phyloP scores from a whole-genome alignment of 352 stramenopile species.

The Aphanomyces cochlioides region DNA sequence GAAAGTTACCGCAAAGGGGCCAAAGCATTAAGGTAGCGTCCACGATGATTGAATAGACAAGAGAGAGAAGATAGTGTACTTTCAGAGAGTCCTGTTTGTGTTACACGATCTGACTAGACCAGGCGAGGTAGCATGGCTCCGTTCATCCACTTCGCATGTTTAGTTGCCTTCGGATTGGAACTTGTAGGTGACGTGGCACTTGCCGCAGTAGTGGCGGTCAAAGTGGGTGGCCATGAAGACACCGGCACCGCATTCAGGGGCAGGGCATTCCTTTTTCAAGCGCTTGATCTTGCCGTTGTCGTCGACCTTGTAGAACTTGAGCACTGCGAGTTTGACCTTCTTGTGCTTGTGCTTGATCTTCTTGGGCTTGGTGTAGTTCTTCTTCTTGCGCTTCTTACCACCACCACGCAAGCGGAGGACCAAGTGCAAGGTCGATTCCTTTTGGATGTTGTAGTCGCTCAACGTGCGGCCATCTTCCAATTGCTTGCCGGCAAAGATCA shows the following conservation, averaged over 20 bases:
- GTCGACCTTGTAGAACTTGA: constrained; percentile 97
- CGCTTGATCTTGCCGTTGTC: constrained; percentile 96
- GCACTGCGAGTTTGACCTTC: constrained; percentile 95
- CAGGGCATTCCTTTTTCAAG: constrained; percentile 97
- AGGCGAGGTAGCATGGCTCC: neutral
- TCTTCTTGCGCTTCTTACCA: constrained; percentile 99
- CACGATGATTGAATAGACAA: too few species aligned
- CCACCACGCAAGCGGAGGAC: constrained; percentile 94
- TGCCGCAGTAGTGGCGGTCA: constrained; percentile 99
- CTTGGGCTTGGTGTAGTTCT: constrained; percentile 99
- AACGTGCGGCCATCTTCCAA: constrained; percentile 94
- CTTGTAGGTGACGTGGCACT: constrained; percentile 97
- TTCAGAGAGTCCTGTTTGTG: constrained; percentile 22
- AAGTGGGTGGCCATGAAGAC: constrained; percentile 99
- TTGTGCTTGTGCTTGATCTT: constrained; percentile 97
- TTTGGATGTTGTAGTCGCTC: constrained; percentile 94
- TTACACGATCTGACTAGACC: constrained; percentile 16
- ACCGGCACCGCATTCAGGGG: constrained; percentile 92
- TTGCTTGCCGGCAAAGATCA: constrained; percentile 99
- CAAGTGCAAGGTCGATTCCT: constrained; percentile 97
- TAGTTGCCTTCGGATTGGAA: constrained; percentile 62
- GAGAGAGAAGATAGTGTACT: neutral
- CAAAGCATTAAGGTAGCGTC: too few species aligned
- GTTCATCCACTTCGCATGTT: neutral
- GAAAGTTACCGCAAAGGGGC: too few species aligned